Base-by-base conservation (phyloP, 495 filamentous ascomycete species). In the Annulohypoxylon bovei region DNA sequence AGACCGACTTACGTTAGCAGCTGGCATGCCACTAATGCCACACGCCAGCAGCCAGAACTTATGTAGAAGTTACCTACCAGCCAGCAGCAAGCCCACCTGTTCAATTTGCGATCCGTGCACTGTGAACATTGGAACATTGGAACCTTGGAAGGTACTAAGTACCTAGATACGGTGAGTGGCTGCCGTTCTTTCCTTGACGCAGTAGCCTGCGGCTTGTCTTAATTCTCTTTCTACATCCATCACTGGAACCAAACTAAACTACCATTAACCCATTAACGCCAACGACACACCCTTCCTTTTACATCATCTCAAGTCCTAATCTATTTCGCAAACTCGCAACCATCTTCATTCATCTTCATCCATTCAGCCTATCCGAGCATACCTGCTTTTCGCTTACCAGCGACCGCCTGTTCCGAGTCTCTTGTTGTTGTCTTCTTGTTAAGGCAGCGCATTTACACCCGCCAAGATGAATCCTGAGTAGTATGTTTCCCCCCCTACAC, bases 381-480 rank as follows among this genome's bases (percentile, higher is more conserved):
- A 64, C 55, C 53, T 20, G 44, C 42, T n/a, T 42, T 32, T 42
- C 33, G 54, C 62, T 65, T 65, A 70, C 62, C 44, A 30, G 42
- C 62, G 33, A 35, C 62, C 59, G 40, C 62, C 64, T 68, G 46
- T 49, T 54, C 46, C 32, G 59, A 54, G 46, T 52, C 42, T 62
- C 39, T 52, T 54, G 62, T 68, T 42, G 39, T 42, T 18, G 39
- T 42, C 65, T 46, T 72, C 59, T 61, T 50, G 44, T 71, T 61
- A 39, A 70, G 56, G 65, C 60, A 52, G 61, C 68, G 64, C 70
- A 72, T 59, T 65, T 50, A 46, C 40, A 60, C 39, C 69, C 57
- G 74, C 79, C 86, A 93, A 75, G 80, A 97, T 97, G 93, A 97
- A 97, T 87, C 93, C 93, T 78, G 93, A 97, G 93, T 96, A 88